These are phyloP conservation scores for Amanita exitialis DNA, from an alignment of 768 basidiomycete genomes.

Conservation along the genomic window DNA sequence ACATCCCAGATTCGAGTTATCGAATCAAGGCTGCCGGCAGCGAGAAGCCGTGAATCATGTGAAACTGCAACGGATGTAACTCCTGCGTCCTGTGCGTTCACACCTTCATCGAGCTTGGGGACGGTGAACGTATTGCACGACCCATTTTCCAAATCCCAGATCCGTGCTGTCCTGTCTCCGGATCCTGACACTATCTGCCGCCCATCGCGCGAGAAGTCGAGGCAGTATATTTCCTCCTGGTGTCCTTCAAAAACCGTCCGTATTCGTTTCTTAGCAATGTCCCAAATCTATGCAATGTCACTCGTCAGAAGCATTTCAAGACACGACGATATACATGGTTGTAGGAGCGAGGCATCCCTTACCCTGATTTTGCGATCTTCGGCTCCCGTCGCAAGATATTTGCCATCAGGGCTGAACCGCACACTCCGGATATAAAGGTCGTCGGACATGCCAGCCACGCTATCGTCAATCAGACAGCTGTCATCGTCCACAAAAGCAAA, in stretches of 20 bases:
- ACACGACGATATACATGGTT: neutral
- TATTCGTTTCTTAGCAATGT: constrained; percentile 68
- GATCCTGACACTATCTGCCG: constrained; percentile 73
- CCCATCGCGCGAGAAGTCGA: constrained; percentile 78
- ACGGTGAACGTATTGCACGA: constrained; percentile 23
- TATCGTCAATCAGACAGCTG: constrained; percentile 55
- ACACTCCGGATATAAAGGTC: constrained; percentile 94
- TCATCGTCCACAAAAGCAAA: constrained; percentile 24
- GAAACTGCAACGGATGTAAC: constrained; percentile 69
- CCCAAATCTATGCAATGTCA: constrained; percentile 64
- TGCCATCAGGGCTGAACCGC: constrained; percentile 89
- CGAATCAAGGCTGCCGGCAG: constrained; percentile 58
- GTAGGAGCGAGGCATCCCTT: constrained; percentile 12
- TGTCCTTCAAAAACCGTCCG: constrained; percentile 74
- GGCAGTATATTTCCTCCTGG: constrained; percentile 86
- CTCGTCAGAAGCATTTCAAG: neutral
- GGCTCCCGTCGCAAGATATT: constrained; percentile 87
- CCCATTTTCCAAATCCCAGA: constrained; percentile 26
- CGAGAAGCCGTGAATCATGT: constrained; percentile 57
- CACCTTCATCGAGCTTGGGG: constrained; percentile 37
- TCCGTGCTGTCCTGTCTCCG: constrained; percentile 40
- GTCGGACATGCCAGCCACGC: constrained; percentile 57
- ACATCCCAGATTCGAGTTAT: constrained; percentile 75
- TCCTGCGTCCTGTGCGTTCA: constrained; percentile 36
- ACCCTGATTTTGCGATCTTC: constrained; percentile 92